phyloP scores from a whole-genome alignment of 148 eudicot species.

The Amaranthus hypochondriacus region DNA sequence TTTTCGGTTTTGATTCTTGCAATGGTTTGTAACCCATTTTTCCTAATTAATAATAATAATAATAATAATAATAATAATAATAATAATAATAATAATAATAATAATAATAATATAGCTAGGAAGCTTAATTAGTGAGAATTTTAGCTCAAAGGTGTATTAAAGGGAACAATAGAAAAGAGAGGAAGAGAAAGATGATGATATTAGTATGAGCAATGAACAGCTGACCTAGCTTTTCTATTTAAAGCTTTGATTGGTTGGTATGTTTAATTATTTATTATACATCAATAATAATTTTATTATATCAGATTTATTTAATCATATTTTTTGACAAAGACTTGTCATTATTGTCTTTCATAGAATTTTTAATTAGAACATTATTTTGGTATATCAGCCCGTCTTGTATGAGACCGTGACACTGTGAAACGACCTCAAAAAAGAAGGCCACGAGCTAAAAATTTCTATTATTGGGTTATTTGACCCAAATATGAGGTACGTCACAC shows the following conservation, averaged over 20 bases:
- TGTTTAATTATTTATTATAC: neutral
- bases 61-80: too few relatives aligned
- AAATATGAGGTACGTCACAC: too few relatives aligned
- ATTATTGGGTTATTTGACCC: too few relatives aligned
- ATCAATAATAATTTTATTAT: neutral
- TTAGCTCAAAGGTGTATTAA: neutral
- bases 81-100: neutral
- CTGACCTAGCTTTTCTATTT: conserved; percentile 16
- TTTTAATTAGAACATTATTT: too few relatives aligned
- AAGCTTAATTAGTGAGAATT: conserved; percentile 4
- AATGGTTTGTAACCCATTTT: conserved; percentile 43
- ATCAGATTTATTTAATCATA: neutral
- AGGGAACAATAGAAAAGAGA: neutral
- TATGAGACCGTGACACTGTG: too few relatives aligned
- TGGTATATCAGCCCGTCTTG: too few relatives aligned
- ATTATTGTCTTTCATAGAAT: too few relatives aligned
- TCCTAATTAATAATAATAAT: neutral
- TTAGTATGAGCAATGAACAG: conserved; percentile 17
- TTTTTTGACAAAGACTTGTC: neutral
- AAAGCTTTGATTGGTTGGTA: conserved; percentile 12
- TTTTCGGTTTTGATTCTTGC: conserved; percentile 40
- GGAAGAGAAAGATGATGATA: conserved; percentile 7
- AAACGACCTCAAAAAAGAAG: too few relatives aligned
- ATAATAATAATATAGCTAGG: neutral
- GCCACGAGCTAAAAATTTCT: too few relatives aligned